Evolutionary conservation across 192 early-diverging fungal genomes (phyloP).

Genomic region (Chytriomyces sp.): DNA sequence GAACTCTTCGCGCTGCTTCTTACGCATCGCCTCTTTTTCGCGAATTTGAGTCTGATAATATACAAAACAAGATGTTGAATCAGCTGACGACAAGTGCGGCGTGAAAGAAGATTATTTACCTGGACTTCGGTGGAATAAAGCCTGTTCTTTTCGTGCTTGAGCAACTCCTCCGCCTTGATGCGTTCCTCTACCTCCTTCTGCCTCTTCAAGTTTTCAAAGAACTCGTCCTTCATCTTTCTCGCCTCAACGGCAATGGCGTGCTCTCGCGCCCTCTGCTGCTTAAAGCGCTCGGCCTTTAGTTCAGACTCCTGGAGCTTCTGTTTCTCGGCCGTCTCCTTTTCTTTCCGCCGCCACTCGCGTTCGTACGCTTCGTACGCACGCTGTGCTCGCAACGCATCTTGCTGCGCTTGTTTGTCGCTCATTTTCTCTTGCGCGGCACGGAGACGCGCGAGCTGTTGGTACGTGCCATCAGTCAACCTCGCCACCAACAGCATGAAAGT

Average conservation of each 20-base stretch:
- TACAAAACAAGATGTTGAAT: slow-evolving; percentile 1
- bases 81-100: neutral
- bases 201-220: slow-evolving; percentile 52
- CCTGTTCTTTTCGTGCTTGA: slow-evolving; percentile 49
- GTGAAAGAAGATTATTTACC: slow-evolving; percentile 19
- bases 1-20: slow-evolving; percentile 60
- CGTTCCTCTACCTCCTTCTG: slow-evolving; percentile 58
- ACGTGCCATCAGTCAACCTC: too few species aligned
- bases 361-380: slow-evolving; percentile 65
- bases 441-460: slow-evolving; percentile 34
- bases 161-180: slow-evolving; percentile 46
- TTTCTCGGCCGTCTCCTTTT: slow-evolving; percentile 56
- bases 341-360: slow-evolving; percentile 61
- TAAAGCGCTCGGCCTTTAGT: slow-evolving; percentile 48
- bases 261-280: slow-evolving; percentile 60
- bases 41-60: slow-evolving; percentile 52
- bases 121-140: slow-evolving; percentile 61
- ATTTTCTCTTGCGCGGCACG: slow-evolving; percentile 66
- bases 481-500: too few species aligned
- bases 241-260: slow-evolving; percentile 65
- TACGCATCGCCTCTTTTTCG: slow-evolving; percentile 52
- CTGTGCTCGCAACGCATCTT: slow-evolving; percentile 60
- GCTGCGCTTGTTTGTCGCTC: slow-evolving; percentile 65
- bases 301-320: slow-evolving; percentile 45
- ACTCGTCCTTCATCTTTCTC: slow-evolving; percentile 60